Evolutionary conservation across 1,284 basidiomycete genomes (phyloP).

Genomic region (Moesziomyces antarcticus): DNA sequence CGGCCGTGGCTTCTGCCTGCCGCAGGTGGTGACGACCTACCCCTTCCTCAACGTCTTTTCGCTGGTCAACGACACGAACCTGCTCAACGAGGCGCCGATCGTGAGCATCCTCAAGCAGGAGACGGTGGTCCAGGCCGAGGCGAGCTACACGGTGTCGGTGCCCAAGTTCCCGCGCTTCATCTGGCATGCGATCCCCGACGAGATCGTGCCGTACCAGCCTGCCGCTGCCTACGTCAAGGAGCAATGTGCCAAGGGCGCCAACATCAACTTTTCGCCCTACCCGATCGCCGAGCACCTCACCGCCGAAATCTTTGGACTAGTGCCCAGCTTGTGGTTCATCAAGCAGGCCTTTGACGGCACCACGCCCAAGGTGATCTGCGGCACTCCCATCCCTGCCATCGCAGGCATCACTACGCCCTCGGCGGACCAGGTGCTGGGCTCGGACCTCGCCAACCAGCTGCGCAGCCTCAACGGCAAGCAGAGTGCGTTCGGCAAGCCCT

Average conservation of each 20-base stretch:
- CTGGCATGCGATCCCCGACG: constrained; percentile 58
- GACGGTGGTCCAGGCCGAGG: constrained; percentile 39
- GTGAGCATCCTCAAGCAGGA: constrained; percentile 24
- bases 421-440: constrained; percentile 22
- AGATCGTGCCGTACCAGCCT: constrained; percentile 56
- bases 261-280: constrained; percentile 49
- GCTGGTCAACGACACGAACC: constrained; percentile 47
- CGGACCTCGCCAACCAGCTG: constrained; percentile 28
- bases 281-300: constrained; percentile 47
- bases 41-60: constrained; percentile 30
- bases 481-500: constrained; percentile 17
- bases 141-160: constrained; percentile 33
- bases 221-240: constrained; percentile 48
- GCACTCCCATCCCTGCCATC: constrained; percentile 10
- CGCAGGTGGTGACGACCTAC: constrained; percentile 20
- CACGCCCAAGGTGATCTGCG: constrained; percentile 35
- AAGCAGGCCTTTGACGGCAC: constrained; percentile 37
- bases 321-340: constrained; percentile 39
- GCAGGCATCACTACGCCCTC: constrained; percentile 9
- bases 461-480: constrained; percentile 13
- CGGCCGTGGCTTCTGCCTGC: constrained; percentile 32
- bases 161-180: constrained; percentile 56
- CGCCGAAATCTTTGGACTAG: constrained; percentile 35
- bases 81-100: constrained; percentile 37
- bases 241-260: constrained; percentile 60